These are phyloP conservation scores for sweet orange (Citrus sinensis) DNA, from an alignment of 345 rosid genomes.

Conservation along the genomic window DNA sequence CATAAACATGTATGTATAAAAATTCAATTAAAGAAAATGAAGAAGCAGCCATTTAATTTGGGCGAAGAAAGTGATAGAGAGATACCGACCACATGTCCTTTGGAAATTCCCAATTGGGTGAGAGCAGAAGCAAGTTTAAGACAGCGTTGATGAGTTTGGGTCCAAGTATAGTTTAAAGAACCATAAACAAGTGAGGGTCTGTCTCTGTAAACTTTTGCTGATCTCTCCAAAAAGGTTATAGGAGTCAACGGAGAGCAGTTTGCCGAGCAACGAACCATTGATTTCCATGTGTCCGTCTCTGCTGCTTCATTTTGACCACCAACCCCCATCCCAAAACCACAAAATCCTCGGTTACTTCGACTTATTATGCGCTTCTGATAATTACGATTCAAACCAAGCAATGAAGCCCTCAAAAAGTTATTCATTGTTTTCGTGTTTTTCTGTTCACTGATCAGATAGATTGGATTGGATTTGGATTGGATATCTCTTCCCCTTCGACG, in stretches of 20 bases:
- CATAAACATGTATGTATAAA: no score
- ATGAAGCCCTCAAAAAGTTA: conserved; percentile 16
- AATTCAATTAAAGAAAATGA: no score
- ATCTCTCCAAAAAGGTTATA: conserved; percentile 64
- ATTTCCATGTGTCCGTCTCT: conserved; percentile 38
- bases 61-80: background rate
- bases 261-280: conserved; percentile 55
- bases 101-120: conserved; percentile 47
- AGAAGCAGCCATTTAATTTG: no score
- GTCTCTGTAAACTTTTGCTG: conserved; percentile 67
- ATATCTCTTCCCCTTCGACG: no score
- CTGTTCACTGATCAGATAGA: background rate
- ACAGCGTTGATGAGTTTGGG: conserved; percentile 60
- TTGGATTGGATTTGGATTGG: no score
- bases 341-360: conserved; percentile 1
- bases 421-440: conserved; percentile 13
- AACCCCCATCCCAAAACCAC: conserved; percentile 2
- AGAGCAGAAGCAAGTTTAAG: conserved; percentile 71
- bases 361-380: background rate
- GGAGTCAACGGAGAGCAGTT: conserved; percentile 67
- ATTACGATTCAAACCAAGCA: conserved; percentile 1
- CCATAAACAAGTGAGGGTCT: conserved; percentile 56
- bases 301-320: conserved; percentile 12
- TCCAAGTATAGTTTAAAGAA: conserved; percentile 48
- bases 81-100: conserved; percentile 63